Evolutionary conservation across 257 asterid species (phyloP).

Genomic region (Anisodus acutangulus): DNA sequence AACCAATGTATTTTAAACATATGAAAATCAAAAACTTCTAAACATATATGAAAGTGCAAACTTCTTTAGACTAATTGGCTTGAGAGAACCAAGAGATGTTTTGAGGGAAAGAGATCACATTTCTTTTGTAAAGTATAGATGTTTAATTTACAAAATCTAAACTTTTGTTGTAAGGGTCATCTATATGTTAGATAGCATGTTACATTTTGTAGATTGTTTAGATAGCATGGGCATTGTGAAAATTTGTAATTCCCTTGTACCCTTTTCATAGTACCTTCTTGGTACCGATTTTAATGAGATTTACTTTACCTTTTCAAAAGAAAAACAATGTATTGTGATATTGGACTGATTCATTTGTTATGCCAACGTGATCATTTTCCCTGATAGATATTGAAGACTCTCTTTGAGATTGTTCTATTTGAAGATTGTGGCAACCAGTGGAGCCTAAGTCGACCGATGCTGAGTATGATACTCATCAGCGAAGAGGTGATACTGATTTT

Average conservation of each 20-base stretch:
- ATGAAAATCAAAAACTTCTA: too few species aligned
- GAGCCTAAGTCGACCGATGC: slow-evolving; percentile 97
- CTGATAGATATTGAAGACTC: slow-evolving; percentile 80
- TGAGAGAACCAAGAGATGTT: not conserved
- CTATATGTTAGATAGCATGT: not conserved
- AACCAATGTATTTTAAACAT: too few species aligned
- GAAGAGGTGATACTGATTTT: slow-evolving; percentile 64
- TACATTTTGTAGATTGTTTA: not conserved
- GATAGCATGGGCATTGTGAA: not conserved
- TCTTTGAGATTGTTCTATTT: slow-evolving; percentile 90
- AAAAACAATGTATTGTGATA: not conserved
- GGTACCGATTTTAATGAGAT: not conserved
- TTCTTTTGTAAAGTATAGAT: not conserved
- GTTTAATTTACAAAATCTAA: not conserved
- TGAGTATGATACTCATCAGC: slow-evolving; percentile 88
- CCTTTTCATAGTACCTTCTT: not conserved
- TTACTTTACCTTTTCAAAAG: not conserved
- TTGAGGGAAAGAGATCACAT: not conserved
- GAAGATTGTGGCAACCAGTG: slow-evolving; percentile 96
- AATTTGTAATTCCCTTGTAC: not conserved
- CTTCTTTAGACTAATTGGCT: not conserved
- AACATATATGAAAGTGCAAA: not conserved
- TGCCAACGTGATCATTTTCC: slow-evolving; percentile 24
- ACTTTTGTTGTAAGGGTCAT: not conserved
- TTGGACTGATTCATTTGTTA: not conserved